phyloP scores from a whole-genome alignment of 139 green algal genomes.

The Coccomyxa sp. region DNA sequence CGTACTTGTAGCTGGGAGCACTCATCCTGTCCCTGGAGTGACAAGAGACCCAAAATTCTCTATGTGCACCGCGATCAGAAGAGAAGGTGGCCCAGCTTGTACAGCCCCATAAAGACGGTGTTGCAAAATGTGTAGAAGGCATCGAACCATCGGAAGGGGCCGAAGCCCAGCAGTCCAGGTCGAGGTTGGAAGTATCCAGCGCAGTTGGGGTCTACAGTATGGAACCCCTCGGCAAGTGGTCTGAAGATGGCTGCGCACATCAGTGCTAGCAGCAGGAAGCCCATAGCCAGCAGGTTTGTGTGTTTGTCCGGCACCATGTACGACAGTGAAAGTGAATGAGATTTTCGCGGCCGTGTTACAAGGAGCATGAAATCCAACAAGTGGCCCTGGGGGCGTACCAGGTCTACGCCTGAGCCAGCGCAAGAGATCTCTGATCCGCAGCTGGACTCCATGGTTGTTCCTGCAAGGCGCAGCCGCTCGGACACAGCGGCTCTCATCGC shows the following conservation, averaged over 20 bases:
- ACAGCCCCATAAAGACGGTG: background rate
- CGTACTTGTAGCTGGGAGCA: background rate
- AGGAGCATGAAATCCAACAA: background rate
- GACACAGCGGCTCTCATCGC: background rate
- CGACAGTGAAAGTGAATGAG: background rate
- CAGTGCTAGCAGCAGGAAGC: background rate
- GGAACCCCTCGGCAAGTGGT: background rate
- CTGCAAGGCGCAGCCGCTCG: background rate
- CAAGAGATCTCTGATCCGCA: background rate
- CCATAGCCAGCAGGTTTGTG: background rate
- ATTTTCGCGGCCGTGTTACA: background rate
- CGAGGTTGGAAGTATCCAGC: background rate
- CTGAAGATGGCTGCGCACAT: background rate
- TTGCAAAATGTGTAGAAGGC: background rate
- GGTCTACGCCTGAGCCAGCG: background rate
- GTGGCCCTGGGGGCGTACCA: background rate
- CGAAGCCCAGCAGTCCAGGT: background rate
- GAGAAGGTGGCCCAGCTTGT: background rate
- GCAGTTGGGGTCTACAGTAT: background rate
- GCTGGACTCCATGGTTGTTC: background rate
- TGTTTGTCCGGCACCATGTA: background rate
- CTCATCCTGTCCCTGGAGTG: background rate
- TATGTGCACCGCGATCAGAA: background rate
- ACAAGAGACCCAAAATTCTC: background rate
- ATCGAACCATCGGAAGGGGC: background rate